phyloP scores from a whole-genome alignment of 73 alveolate genomes.

The Paramecium biaurelia region DNA sequence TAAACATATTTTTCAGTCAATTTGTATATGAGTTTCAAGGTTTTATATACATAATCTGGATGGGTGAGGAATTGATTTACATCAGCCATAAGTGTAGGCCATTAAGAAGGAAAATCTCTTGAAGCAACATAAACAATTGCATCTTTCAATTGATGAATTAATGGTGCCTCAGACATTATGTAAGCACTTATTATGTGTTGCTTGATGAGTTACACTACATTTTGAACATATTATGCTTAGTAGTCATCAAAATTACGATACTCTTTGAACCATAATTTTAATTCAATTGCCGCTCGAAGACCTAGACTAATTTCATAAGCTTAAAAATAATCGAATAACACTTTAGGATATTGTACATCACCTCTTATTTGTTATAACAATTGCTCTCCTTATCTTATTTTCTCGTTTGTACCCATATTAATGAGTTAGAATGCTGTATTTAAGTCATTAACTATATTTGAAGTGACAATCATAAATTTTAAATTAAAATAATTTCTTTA shows the following conservation, averaged over 20 bases:
- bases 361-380: not conserved
- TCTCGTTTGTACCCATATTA: not conserved
- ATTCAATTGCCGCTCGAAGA: conserved; percentile 34
- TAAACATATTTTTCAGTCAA: conserved; percentile 59
- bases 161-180: not conserved
- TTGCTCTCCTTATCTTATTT: not conserved
- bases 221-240: not conserved
- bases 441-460: not conserved
- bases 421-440: not conserved
- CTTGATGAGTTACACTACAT: not conserved
- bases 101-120: not conserved
- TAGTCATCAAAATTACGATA: not conserved
- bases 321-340: not conserved
- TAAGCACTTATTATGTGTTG: not conserved
- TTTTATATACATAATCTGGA: conserved; percentile 25
- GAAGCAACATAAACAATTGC: not conserved
- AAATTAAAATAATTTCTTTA: not conserved
- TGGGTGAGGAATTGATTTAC: not conserved
- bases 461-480: conserved; percentile 33
- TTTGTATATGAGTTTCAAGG: conserved; percentile 29
- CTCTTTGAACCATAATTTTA: not conserved
- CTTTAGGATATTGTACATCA: not conserved
- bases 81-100: not conserved
- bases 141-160: not conserved
- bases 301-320: not conserved